Evolutionary conservation across 108 stramenopile species (phyloP).

Genomic region (Stephanodiscus minutulus): DNA sequence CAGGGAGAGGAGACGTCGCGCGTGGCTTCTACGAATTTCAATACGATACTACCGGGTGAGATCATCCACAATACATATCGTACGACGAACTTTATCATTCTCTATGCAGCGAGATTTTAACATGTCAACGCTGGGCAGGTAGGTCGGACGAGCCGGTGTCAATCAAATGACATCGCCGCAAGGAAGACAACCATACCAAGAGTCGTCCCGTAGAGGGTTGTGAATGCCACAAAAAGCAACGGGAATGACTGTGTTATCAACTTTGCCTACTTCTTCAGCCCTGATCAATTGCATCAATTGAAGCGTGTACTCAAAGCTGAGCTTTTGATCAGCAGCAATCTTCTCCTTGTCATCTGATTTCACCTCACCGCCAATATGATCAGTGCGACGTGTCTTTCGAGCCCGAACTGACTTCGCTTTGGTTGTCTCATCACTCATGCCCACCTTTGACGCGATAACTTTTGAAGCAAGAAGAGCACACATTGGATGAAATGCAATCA

Average conservation of each 20-base stretch:
- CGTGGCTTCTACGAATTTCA: too few relatives aligned
- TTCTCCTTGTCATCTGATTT: slow-evolving; percentile 11
- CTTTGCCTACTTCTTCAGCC: slow-evolving; percentile 11
- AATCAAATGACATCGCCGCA: slow-evolving; percentile 38
- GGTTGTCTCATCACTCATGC: slow-evolving; percentile 2
- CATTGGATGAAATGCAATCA: slow-evolving; percentile 76
- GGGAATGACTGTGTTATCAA: slow-evolving; percentile 41
- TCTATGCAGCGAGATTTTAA: neutral
- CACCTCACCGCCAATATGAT: slow-evolving; percentile 8
- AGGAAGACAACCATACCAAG: slow-evolving; percentile 62
- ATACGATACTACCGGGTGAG: too few relatives aligned
- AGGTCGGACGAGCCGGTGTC: neutral
- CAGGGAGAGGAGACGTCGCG: too few relatives aligned
- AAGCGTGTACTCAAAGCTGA: slow-evolving; percentile 65
- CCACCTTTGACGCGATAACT: slow-evolving; percentile 4
- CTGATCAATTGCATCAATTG: slow-evolving; percentile 33
- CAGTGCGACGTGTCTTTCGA: slow-evolving; percentile 33
- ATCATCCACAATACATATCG: too few relatives aligned
- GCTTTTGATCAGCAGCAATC: slow-evolving; percentile 43
- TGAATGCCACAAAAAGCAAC: slow-evolving; percentile 79
- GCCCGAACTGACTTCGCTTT: slow-evolving; percentile 13
- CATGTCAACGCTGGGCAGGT: neutral
- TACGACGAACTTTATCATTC: too few relatives aligned
- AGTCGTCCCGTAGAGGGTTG: slow-evolving; percentile 57
- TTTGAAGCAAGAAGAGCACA: slow-evolving; percentile 67